Conservation (phyloP, 148 eudicot species). For the Vaccinium darrowii region DNA sequence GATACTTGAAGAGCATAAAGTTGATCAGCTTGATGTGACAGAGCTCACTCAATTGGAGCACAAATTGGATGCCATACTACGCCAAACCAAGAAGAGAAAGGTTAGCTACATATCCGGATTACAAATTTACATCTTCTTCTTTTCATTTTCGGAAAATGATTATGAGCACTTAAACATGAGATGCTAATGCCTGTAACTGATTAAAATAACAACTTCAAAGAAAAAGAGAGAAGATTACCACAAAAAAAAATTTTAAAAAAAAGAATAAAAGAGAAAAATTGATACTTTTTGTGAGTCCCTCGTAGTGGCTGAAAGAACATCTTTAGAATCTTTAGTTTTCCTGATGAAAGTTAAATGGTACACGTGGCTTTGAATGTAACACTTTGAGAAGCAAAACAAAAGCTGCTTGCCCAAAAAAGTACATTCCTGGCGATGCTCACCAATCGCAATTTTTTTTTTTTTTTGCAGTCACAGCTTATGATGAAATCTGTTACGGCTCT, state of each 20-base stretch:
- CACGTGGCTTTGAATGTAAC: not conserved
- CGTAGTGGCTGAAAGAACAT: not conserved
- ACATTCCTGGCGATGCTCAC: conserved; percentile 15
- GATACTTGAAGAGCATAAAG: conserved; percentile 19
- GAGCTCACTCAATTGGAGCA: conserved; percentile 23
- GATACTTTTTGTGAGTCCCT: not conserved
- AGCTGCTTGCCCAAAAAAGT: not conserved
- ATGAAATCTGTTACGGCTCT: conserved; percentile 19
- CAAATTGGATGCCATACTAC: conserved; percentile 16
- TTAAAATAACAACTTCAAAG: not conserved
- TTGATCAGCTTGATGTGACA: conserved; percentile 20
- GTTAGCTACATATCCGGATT: conserved; percentile 1
- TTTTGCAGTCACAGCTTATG: conserved; percentile 20
- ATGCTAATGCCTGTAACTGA: conserved; percentile 6
- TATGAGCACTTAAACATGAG: not conserved
- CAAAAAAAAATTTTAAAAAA: too few species aligned
- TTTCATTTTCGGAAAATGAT: not conserved
- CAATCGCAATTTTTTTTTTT: not conserved
- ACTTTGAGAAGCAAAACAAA: not conserved
- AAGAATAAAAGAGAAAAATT: not conserved
- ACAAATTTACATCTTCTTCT: not conserved
- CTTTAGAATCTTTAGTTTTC: not conserved
- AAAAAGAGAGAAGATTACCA: too few species aligned
- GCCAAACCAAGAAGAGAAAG: conserved; percentile 17
- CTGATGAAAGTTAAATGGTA: not conserved